Evolutionary conservation across 1,139 yeast genomes (phyloP).

Genomic region (Magnusiomyces suaveolens): DNA sequence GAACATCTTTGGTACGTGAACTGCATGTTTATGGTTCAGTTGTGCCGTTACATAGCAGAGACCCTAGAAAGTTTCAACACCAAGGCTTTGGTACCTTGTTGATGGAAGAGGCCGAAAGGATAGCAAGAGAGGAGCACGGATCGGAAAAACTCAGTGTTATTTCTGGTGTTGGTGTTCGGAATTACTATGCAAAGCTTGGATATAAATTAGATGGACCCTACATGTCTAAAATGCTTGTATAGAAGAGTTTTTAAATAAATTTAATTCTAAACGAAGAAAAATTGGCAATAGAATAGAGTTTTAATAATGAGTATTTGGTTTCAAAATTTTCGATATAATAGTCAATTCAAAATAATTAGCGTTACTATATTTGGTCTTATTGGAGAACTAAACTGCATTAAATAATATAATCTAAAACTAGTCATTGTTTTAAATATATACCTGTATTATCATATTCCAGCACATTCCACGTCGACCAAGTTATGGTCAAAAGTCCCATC

Average conservation of each 20-base stretch:
- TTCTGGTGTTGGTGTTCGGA: constrained; percentile 96
- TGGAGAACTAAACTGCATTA: no score
- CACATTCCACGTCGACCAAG: constrained; percentile 28
- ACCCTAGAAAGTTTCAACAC: constrained; percentile 96
- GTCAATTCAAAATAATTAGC: no score
- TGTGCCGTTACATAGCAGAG: constrained; percentile 94
- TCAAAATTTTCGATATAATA: no score
- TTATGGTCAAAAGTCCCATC: constrained; percentile 27
- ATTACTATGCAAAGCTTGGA: constrained; percentile 86
- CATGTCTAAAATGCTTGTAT: constrained; percentile 62
- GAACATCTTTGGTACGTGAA: constrained; percentile 88
- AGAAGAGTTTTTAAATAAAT: no score
- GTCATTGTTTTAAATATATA: no score
- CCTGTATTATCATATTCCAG: background rate
- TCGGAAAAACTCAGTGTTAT: constrained; percentile 85
- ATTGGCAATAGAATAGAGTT: no score
- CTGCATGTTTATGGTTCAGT: constrained; percentile 96
- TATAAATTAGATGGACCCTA: constrained; percentile 90
- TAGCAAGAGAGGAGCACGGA: constrained; percentile 92
- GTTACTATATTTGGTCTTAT: no score
- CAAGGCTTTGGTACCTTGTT: constrained; percentile 96
- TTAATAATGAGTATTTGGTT: no score
- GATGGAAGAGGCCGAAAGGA: constrained; percentile 97
- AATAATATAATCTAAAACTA: no score
- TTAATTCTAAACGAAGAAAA: no score